Evolutionary conservation across 2,329 filamentous ascomycete genomes (phyloP), one percentile per base, ranked within the genome.

Genomic region (Colletotrichum aenigma): DNA sequence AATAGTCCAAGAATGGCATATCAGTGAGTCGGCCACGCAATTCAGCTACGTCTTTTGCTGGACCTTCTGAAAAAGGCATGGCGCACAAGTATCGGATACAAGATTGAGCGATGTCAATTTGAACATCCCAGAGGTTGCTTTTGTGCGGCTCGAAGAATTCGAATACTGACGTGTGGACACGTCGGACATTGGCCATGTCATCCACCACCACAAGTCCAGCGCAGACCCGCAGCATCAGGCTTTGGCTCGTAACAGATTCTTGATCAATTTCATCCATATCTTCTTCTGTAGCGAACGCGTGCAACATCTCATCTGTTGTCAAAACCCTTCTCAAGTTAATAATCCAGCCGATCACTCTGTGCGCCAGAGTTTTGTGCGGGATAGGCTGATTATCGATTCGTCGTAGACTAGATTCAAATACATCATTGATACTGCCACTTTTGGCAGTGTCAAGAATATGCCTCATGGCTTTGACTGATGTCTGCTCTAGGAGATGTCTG

Each of bases 201-300:
- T 43, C 38, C 16, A 43, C 38, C 16, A 43, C 38, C 18, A n/a
- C 8, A n/a, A 43, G 38, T n/a, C 38, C 38, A 43, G 38, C 38
- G 8, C 38, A 43, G 18, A 43, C 38, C 16, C 38, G 38, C 18
- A 43, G 0, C 18, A 43, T 10, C 0, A n/a, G 38, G 38, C 38
- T 43, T 43, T 43, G 4, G 0, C 8, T 43, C 16, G 38, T n/a
- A 10, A 43, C 8, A n/a, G 38, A 18, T 0, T 43, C 38, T 10
- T 43, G 0, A 43, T 43, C 18, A 43, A 43, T n/a, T 10, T n/a
- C 38, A 0, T 43, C 18, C 3, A 43, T 43, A 0, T n/a, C 16
- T 18, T 43, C 38, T 43, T 43, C 38, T 43, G 38, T 43, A 0
- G 38, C 38, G 38, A 43, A 43, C 16, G 38, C 38, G 8, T 43